Percentiles rank a stretch among this genome's conserved stretches.
phyloP scores from a whole-genome alignment of 148 eudicot genomes.

The Rhododendron simsii region DNA sequence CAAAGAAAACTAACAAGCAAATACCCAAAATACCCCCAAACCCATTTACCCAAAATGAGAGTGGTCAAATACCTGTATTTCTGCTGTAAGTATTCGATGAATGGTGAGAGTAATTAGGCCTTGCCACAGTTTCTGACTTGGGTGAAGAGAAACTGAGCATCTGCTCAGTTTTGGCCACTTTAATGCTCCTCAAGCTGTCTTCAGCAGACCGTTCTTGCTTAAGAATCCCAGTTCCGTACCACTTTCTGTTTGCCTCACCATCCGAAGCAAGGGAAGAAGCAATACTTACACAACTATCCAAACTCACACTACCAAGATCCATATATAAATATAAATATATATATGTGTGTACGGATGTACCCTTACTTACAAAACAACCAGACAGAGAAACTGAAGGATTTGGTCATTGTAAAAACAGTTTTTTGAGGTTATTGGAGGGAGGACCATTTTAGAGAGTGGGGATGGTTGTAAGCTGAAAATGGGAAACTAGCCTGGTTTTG shows the following conservation, averaged over 20 bases:
- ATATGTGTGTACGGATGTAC: background rate
- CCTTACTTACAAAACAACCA: background rate
- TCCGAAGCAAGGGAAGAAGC: conserved; percentile 8
- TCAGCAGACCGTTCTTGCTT: conserved; percentile 29
- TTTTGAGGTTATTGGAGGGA: conserved; percentile 1
- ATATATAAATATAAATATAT: conserved; percentile 14
- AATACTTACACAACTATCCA: conserved; percentile 6
- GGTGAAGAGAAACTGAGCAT: conserved; percentile 51
- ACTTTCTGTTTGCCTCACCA: conserved; percentile 27
- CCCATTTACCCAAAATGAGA: background rate
- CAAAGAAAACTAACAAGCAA: background rate
- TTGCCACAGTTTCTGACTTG: conserved; percentile 19
- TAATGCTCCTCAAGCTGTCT: conserved; percentile 25
- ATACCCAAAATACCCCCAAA: background rate
- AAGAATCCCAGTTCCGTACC: conserved; percentile 32
- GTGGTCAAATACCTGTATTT: conserved; percentile 18
- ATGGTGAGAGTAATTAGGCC: conserved; percentile 14
- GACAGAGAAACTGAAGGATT: background rate
- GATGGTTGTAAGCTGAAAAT: background rate
- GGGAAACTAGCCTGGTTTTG: background rate
- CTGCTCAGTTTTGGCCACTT: conserved; percentile 27
- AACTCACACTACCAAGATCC: conserved; percentile 34
- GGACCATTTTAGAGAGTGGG: conserved; percentile 13
- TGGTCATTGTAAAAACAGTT: background rate
- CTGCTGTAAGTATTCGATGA: conserved; percentile 11